A percentile compares a stretch with the other conserved stretches of the same genome.
These are phyloP conservation scores for Trichosporon sp. DNA, from an alignment of 1,284 basidiomycete genomes.

Conservation along the genomic window DNA sequence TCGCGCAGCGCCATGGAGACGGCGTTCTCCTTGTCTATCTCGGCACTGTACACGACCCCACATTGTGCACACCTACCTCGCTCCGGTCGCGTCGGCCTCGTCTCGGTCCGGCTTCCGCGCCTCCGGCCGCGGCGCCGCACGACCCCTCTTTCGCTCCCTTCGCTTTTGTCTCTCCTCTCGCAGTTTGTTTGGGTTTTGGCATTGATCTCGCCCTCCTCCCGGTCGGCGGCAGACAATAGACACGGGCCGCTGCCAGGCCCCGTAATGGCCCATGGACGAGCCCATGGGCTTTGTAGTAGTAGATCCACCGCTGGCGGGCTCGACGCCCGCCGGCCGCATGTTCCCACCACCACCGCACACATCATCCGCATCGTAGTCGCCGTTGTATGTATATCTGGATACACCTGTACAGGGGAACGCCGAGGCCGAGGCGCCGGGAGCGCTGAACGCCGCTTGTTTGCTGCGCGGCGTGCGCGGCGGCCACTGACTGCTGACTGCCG, in stretches of 20 bases:
- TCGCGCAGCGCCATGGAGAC: too few species aligned
- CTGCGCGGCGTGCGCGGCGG: too few species aligned
- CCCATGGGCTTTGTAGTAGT: background rate
- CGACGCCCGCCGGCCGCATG: too few species aligned
- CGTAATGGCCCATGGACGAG: background rate
- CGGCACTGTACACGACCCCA: background rate
- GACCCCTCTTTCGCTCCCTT: background rate
- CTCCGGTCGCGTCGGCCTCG: background rate
- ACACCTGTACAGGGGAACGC: background rate
- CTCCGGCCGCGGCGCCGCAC: background rate
- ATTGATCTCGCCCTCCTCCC: background rate
- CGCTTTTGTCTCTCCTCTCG: background rate
- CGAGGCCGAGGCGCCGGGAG: too few species aligned
- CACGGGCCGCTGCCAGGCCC: background rate
- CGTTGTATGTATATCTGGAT: background rate
- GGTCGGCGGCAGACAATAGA: background rate
- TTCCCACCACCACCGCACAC: too few species aligned
- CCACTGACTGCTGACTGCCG: background rate
- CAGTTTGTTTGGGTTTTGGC: background rate
- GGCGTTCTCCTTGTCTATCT: background rate
- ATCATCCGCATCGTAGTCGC: background rate
- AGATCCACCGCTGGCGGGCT: too few species aligned
- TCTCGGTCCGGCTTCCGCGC: too few species aligned
- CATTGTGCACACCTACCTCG: background rate
- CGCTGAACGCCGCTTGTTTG: too few species aligned